Conservation (phyloP, 2,329 filamentous ascomycete species). For the Graphilbum fragrans region DNA sequence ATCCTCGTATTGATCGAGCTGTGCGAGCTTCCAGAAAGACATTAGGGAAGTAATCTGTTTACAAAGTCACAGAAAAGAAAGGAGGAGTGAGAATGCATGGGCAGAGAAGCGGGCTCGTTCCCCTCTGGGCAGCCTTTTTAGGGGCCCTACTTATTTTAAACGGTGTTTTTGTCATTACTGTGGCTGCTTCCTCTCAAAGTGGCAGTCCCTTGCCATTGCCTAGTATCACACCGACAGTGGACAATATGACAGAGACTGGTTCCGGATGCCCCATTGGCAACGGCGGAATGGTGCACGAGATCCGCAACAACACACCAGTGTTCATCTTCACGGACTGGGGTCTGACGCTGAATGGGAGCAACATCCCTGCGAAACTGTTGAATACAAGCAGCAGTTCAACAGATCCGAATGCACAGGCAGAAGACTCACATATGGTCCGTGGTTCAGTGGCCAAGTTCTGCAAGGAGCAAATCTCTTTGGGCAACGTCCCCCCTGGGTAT, state of each 20-base stretch:
- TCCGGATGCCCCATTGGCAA: conserved; percentile 13
- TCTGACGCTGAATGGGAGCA: conserved; percentile 5
- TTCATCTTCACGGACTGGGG: conserved; percentile 12
- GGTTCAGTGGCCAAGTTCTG: conserved; percentile 12
- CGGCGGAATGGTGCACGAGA: conserved; percentile 10
- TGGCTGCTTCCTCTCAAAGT: too few species aligned
- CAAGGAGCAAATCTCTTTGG: conserved; percentile 11
- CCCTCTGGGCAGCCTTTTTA: too few species aligned
- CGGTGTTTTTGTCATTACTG: too few species aligned
- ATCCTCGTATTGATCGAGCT: too few species aligned
- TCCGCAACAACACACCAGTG: conserved; percentile 11
- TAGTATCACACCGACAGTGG: conserved; percentile 13
- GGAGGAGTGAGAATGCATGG: too few species aligned
- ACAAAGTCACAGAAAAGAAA: too few species aligned
- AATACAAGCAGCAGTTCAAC: background rate
- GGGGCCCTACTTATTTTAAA: too few species aligned
- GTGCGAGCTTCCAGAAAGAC: too few species aligned
- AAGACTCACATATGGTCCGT: conserved; percentile 3
- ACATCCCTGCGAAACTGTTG: background rate
- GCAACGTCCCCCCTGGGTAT: conserved; percentile 11
- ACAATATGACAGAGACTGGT: conserved; percentile 11
- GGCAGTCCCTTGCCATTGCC: too few species aligned
- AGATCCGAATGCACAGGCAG: background rate
- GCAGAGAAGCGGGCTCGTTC: too few species aligned
- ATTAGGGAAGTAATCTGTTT: too few species aligned